Percentiles rank a stretch among this genome's conserved stretches.
These are phyloP conservation scores for Novymonas esmeraldas DNA, from an alignment of 208 protist genomes.

Conservation along the genomic window DNA sequence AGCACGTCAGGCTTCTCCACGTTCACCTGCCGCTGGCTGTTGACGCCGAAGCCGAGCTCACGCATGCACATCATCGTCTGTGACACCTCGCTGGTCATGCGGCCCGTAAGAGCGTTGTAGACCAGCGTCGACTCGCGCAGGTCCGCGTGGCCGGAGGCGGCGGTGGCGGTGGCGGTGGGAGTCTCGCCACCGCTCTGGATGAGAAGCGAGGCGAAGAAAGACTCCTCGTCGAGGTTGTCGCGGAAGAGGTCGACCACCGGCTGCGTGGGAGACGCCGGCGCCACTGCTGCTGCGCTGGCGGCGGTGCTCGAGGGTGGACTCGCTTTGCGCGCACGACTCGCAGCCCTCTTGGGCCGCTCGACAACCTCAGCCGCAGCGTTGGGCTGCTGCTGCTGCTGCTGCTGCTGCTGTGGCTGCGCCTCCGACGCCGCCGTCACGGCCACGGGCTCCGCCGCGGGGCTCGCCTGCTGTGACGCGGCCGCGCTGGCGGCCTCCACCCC, in stretches of 20 bases:
- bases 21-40: constrained; percentile 65
- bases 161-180: neutral
- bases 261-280: neutral
- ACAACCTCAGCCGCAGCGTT: neutral
- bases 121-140: constrained; percentile 55
- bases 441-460: neutral
- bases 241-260: constrained; percentile 12
- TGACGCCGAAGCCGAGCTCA: constrained; percentile 82
- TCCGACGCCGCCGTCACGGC: neutral
- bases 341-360: neutral
- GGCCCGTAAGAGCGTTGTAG: constrained; percentile 85
- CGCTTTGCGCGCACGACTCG: neutral
- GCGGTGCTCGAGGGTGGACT: neutral
- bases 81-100: constrained; percentile 82
- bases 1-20: constrained; percentile 62
- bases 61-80: constrained; percentile 54
- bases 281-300: neutral
- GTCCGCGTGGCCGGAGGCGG: neutral
- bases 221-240: constrained; percentile 31
- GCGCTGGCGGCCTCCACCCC: neutral
- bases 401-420: neutral
- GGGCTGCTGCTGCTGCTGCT: neutral
- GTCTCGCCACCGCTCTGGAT: too few relatives aligned
- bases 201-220: constrained; percentile 37
- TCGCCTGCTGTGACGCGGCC: neutral